A percentile compares a stretch with the other conserved stretches of the same genome.
Conservation (phyloP, 768 basidiomycete genomes). For the Tylopilus sp. region DNA sequence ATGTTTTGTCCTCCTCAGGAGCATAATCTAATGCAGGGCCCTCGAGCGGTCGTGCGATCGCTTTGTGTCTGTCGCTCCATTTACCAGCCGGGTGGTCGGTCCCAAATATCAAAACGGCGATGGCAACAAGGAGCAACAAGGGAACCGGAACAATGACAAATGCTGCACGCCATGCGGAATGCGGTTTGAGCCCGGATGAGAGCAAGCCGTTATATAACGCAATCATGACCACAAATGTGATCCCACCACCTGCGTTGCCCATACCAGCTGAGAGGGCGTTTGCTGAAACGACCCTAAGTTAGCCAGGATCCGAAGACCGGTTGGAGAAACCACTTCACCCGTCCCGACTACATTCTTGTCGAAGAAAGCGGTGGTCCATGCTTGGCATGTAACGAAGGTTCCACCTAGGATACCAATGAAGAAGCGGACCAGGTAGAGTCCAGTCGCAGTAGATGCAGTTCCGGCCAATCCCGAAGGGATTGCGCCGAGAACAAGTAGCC, state of each 20-base stretch:
- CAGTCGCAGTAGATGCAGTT: too few species aligned
- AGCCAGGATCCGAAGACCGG: too few species aligned
- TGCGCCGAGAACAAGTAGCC: too few species aligned
- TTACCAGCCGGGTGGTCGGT: background rate
- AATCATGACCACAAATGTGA: constrained; percentile 4
- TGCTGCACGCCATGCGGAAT: constrained; percentile 51
- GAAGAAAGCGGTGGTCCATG: too few species aligned
- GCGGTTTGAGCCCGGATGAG: constrained; percentile 34
- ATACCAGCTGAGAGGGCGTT: background rate
- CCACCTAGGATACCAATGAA: too few species aligned
- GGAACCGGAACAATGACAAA: constrained; percentile 57
- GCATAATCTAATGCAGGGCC: background rate
- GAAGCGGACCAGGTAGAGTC: too few species aligned
- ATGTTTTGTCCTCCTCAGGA: constrained; percentile 17
- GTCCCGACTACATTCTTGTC: too few species aligned
- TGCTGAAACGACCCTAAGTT: background rate
- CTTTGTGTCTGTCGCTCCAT: constrained; percentile 7
- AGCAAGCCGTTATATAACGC: constrained; percentile 39
- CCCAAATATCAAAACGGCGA: background rate
- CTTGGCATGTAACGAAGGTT: too few species aligned
- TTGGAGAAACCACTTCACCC: too few species aligned
- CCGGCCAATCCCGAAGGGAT: too few species aligned
- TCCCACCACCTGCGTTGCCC: constrained; percentile 1
- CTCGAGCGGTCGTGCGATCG: background rate
- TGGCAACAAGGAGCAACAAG: constrained; percentile 42